phyloP scores from a whole-genome alignment of 805 yeast species.

The Lachancea nothofagi region DNA sequence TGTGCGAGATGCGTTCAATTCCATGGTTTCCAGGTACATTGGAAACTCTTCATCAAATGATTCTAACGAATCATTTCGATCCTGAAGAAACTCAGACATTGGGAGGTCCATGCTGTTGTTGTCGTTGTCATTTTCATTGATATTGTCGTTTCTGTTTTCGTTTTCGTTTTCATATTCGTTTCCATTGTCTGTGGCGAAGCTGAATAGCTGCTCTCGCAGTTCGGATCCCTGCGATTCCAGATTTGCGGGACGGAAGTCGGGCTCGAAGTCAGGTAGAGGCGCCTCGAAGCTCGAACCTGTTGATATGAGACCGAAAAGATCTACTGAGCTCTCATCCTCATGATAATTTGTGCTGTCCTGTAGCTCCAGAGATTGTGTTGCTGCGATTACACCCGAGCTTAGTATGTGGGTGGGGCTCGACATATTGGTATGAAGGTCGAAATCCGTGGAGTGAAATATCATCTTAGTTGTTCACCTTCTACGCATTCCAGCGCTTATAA shows the following conservation, averaged over 20 bases:
- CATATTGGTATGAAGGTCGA: background rate
- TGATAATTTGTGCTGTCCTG: too few species aligned
- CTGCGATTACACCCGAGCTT: background rate
- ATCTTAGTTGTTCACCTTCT: background rate
- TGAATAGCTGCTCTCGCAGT: too few species aligned
- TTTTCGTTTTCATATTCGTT: background rate
- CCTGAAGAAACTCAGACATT: too few species aligned
- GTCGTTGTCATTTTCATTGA: too few species aligned
- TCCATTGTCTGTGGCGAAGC: too few species aligned
- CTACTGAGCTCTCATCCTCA: background rate
- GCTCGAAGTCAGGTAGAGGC: background rate
- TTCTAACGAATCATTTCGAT: too few species aligned
- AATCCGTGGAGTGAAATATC: conserved; percentile 2
- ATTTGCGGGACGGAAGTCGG: background rate
- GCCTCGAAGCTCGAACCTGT: conserved; percentile 1
- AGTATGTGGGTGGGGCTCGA: background rate
- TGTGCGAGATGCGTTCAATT: background rate
- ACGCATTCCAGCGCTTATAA: background rate
- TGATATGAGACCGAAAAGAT: conserved; percentile 1
- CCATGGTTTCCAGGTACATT: background rate
- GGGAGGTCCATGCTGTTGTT: too few species aligned
- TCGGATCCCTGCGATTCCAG: too few species aligned
- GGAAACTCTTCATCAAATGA: too few species aligned
- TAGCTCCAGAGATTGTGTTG: background rate
- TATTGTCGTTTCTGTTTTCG: background rate